A percentile compares a stretch with the other conserved stretches of the same genome.
Conservation (phyloP, 1,284 basidiomycete genomes). For the Leccinum fallax region DNA sequence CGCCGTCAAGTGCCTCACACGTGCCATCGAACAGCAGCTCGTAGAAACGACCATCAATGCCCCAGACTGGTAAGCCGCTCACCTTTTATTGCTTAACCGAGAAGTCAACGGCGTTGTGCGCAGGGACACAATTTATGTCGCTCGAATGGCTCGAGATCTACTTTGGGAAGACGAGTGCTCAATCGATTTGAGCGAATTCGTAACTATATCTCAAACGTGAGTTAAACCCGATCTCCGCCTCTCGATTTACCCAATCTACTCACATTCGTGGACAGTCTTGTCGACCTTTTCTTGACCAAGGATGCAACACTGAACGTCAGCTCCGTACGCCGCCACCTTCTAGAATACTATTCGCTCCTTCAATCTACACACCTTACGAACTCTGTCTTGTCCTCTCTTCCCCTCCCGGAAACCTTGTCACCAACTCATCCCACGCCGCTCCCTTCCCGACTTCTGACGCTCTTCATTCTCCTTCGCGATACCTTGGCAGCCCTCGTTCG, state of each 20-base stretch:
- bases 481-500: conserved; percentile 68
- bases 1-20: conserved; percentile 89
- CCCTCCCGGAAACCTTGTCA: conserved; percentile 78
- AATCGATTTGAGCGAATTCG: conserved; percentile 79
- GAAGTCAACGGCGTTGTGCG: conserved; percentile 18
- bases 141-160: conserved; percentile 87
- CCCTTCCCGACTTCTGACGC: conserved; percentile 79
- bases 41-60: conserved; percentile 85
- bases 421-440: conserved; percentile 71
- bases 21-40: conserved; percentile 70
- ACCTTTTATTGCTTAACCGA: conserved; percentile 10
- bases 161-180: conserved; percentile 81
- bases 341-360: conserved; percentile 88
- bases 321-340: conserved; percentile 66
- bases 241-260: conserved; percentile 25
- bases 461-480: conserved; percentile 79
- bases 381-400: conserved; percentile 76
- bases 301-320: conserved; percentile 63
- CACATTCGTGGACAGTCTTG: conserved; percentile 54
- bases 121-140: conserved; percentile 86
- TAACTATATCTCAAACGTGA: conserved; percentile 87
- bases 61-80: conserved; percentile 75
- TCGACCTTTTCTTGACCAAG: conserved; percentile 79
- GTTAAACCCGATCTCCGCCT: conserved; percentile 28
- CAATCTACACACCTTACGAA: conserved; percentile 82